These are phyloP conservation scores for Exophiala sp. DNA, from an alignment of 2,329 filamentous ascomycete genomes.

Conservation along the genomic window DNA sequence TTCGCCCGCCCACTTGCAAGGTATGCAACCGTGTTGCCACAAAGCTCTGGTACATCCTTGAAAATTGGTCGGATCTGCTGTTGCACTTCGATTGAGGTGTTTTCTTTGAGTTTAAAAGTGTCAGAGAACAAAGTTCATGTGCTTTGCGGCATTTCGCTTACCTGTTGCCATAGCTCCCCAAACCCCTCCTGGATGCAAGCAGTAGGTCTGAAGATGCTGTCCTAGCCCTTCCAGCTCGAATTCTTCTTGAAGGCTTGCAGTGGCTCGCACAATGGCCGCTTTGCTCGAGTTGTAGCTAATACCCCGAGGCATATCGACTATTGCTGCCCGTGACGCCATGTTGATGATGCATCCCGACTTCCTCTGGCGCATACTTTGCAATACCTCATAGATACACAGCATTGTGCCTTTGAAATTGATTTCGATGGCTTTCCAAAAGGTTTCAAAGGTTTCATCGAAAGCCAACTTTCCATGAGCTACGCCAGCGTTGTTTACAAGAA, in stretches of 20 bases:
- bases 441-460: constrained; percentile 3
- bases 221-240: constrained; percentile 3
- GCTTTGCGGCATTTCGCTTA: neutral
- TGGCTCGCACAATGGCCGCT: constrained; percentile 6
- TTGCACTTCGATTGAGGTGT: neutral
- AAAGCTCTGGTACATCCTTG: constrained; percentile 7
- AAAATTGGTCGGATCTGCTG: constrained; percentile 3
- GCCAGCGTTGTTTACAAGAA: constrained; percentile 31
- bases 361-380: constrained; percentile 4
- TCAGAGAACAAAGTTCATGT: neutral
- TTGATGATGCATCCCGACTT: constrained; percentile 8
- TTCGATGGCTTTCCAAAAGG: constrained; percentile 6
- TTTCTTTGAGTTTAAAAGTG: neutral
- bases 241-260: constrained; percentile 3
- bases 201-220: constrained; percentile 1
- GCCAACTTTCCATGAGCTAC: constrained; percentile 22
- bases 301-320: constrained; percentile 2
- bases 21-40: constrained; percentile 3
- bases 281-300: constrained; percentile 6
- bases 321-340: constrained; percentile 5
- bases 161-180: constrained; percentile 4
- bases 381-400: neutral
- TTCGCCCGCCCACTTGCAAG: constrained; percentile 7
- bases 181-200: constrained; percentile 6
- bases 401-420: constrained; percentile 8